phyloP scores from a whole-genome alignment of 805 yeast species.

The Ogataea salicorniae region DNA sequence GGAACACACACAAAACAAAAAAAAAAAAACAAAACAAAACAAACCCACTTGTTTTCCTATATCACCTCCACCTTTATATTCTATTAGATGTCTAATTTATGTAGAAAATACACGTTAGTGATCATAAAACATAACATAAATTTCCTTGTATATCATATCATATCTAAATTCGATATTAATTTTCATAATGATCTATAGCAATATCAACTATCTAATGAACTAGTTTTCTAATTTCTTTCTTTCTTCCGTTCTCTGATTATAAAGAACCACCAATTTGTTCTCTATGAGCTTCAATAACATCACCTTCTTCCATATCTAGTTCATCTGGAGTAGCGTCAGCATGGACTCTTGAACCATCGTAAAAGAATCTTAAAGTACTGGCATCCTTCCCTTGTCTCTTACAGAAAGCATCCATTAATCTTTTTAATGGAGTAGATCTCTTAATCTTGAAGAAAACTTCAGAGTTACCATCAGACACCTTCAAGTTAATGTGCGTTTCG shows the following conservation, averaged over 20 bases:
- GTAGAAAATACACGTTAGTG: too few species aligned
- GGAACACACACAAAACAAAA: too few species aligned
- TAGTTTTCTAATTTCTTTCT: neutral
- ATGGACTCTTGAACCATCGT: constrained; percentile 87
- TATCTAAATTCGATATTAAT: neutral
- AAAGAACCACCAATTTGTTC: constrained; percentile 75
- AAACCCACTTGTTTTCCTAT: too few species aligned
- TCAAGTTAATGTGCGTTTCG: constrained; percentile 73
- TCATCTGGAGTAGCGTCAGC: constrained; percentile 91
- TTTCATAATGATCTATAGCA: neutral
- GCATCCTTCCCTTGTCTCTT: constrained; percentile 92
- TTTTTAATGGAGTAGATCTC: constrained; percentile 83
- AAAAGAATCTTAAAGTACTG: constrained; percentile 77
- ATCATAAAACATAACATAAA: too few species aligned
- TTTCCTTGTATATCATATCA: too few species aligned
- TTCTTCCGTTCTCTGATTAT: neutral
- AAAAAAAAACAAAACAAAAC: too few species aligned
- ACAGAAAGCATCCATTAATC: constrained; percentile 97
- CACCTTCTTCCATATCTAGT: constrained; percentile 92
- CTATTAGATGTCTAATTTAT: too few species aligned
- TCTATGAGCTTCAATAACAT: constrained; percentile 93
- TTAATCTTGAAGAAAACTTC: constrained; percentile 96
- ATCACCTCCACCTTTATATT: too few species aligned
- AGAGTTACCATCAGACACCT: constrained; percentile 88
- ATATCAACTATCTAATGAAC: neutral